Base-by-base conservation (phyloP, 23 red algal genomes). In the Agarophyton chilense region DNA sequence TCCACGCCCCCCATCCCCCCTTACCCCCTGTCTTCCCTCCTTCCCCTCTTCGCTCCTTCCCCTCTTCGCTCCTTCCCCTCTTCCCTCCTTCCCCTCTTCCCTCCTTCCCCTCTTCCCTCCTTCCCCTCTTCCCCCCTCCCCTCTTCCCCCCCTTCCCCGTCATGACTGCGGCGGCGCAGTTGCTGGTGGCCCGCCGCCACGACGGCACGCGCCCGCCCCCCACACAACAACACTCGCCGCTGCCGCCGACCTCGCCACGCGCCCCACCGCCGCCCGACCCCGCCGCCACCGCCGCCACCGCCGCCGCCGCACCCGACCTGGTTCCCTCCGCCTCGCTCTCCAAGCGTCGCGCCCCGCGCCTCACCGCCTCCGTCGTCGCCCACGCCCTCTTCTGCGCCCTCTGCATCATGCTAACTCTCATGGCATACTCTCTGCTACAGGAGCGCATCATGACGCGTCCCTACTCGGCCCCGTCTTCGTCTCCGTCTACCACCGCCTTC, bases 371-470 rank as follows among this genome's bases (percentile, higher is more conserved):
- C n/a, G 14, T 6, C 43, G 68, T 29, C 38, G 38, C 43, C 29
- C 65, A 87, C 31, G 76, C 78, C 33, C 32, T 44, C 65, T 14
- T 74, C 19, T 92, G 89, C 78, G 67, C 89, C 38, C 34, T 77
- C 12, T 62, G 49, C 22, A 75, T 92, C 79, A 83, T 92, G 68
- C 32, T 58, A 2, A 83, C 39, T 51, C 86, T 97, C 60, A 71
- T 93, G 66, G 68, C 71, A 8, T 97, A 97, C 86, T 88, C 76
- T 9, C 28, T 93, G 57, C 62, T 97, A 52, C 95, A 97, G 66
- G 95, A 97, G 68, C 83, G 95, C 28, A 93, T 97, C 77, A 97
- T 97, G 90, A 92, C 95, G 22, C 40, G 74, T 13, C 95, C 95
- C 10, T 93, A 93, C 55, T 28, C 66, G 14, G 56, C 77, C 21